Conservation (phyloP, 306 rosid genomes). For the Hippophae rhamnoides region DNA sequence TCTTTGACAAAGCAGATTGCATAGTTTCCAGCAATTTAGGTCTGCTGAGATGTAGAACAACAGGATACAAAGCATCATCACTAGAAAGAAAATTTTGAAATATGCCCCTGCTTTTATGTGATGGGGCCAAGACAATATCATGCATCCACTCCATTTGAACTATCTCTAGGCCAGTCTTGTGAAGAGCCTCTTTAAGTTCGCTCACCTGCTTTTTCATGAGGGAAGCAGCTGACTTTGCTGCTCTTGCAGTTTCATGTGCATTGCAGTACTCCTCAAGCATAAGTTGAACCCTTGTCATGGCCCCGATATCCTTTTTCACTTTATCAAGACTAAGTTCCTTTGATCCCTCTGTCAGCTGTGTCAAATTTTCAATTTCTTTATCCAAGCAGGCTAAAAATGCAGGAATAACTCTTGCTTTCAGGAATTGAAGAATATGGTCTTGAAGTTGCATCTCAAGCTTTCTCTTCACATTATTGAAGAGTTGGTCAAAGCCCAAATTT, state of each 20-base stretch:
- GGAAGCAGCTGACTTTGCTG: constrained; percentile 75
- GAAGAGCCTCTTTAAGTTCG: constrained; percentile 72
- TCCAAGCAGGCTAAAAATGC: constrained; percentile 63
- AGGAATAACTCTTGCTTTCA: constrained; percentile 65
- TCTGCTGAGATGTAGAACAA: constrained; percentile 55
- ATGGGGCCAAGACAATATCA: constrained; percentile 50
- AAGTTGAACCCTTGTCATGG: constrained; percentile 45
- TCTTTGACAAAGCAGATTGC: constrained; percentile 68
- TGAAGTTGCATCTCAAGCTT: constrained; percentile 83
- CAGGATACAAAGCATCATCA: constrained; percentile 53
- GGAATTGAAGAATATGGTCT: constrained; percentile 52
- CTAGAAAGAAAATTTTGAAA: constrained; percentile 55
- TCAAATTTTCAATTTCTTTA: constrained; percentile 58
- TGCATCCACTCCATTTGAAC: constrained; percentile 90
- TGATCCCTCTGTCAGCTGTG: constrained; percentile 48
- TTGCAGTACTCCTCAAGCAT: constrained; percentile 88
- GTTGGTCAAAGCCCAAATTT: constrained; percentile 81
- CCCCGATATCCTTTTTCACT: constrained; percentile 46
- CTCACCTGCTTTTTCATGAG: constrained; percentile 62
- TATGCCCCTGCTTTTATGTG: constrained; percentile 49
- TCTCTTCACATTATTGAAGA: constrained; percentile 63
- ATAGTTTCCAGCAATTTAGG: constrained; percentile 65
- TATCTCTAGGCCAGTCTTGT: constrained; percentile 69
- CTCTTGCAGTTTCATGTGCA: constrained; percentile 91
- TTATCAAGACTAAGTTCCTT: constrained; percentile 42